Conservation (phyloP, 441 rosid species). For the Eutrema salsugineum region DNA sequence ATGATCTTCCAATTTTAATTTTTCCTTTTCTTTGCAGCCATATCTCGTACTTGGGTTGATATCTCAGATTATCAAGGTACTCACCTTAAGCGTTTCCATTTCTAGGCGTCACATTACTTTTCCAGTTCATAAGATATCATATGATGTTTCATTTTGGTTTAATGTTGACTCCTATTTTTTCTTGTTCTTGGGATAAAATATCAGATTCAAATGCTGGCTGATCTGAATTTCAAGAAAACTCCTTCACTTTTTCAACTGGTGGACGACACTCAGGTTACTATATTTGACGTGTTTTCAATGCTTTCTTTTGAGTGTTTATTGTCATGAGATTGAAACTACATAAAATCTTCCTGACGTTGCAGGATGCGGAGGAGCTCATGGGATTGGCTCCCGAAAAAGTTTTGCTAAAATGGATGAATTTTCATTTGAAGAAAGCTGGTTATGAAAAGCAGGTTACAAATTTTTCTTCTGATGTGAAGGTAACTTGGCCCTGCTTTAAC, state of each 20-base stretch:
- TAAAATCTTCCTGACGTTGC: slow-evolving; percentile 25
- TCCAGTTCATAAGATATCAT: not conserved
- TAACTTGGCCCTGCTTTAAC: slow-evolving; percentile 30
- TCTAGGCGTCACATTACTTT: not conserved
- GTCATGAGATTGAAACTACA: not conserved
- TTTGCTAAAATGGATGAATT: slow-evolving; percentile 96
- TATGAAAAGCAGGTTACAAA: slow-evolving; percentile 85
- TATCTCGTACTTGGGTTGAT: slow-evolving; percentile 96
- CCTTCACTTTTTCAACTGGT: slow-evolving; percentile 92
- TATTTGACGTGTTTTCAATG: not conserved
- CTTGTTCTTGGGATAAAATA: slow-evolving; percentile 22
- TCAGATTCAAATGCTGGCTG: slow-evolving; percentile 97
- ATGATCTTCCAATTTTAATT: not conserved
- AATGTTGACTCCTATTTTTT: not conserved
- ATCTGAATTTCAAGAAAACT: slow-evolving; percentile 93
- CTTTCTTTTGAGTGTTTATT: not conserved
- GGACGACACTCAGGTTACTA: slow-evolving; percentile 75
- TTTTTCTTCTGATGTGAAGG: slow-evolving; percentile 97
- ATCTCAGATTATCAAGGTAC: slow-evolving; percentile 97
- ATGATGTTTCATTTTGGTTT: not conserved
- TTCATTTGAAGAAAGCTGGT: slow-evolving; percentile 94
- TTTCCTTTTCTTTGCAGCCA: slow-evolving; percentile 48
- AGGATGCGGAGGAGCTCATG: slow-evolving; percentile 98
- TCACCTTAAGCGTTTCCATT: slow-evolving; percentile 3
- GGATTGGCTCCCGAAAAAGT: slow-evolving; percentile 94